Conservation (phyloP, 2,329 filamentous ascomycete species). For the Thielaviopsis punctulata region DNA sequence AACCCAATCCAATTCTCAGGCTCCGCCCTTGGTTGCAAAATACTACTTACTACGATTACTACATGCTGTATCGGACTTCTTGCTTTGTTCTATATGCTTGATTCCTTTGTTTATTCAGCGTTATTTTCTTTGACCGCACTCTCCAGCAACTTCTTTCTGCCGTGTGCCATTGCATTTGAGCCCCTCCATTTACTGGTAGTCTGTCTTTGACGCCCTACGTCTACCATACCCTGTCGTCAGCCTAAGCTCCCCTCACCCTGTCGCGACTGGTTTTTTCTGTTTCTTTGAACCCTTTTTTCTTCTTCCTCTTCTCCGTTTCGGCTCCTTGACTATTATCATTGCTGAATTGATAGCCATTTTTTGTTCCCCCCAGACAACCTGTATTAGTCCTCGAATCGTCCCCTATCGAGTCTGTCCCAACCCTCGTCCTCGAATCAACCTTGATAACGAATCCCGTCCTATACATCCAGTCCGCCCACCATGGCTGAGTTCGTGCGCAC, state of each 20-base stretch:
- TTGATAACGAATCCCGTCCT: conserved; percentile 8
- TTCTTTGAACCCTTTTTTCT: background rate
- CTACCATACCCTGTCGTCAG: background rate
- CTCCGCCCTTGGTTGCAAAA: background rate
- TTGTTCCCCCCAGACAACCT: background rate
- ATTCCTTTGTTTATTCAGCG: background rate
- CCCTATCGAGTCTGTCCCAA: conserved; percentile 8
- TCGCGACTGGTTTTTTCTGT: background rate
- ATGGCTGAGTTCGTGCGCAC: conserved; percentile 99
- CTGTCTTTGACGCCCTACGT: background rate
- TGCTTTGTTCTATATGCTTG: background rate
- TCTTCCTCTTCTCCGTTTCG: too few relatives aligned
- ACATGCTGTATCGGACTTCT: background rate
- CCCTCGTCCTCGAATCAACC: background rate
- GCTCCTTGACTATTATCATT: background rate
- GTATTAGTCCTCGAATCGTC: background rate
- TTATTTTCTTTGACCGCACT: background rate
- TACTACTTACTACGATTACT: background rate
- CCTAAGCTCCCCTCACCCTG: background rate
- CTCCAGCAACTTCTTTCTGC: background rate
- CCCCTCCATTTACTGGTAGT: conserved; percentile 1
- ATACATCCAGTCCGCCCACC: conserved; percentile 23
- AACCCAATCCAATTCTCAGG: background rate
- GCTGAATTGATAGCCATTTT: background rate
- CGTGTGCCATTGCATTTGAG: background rate